These are phyloP conservation scores for Micromonas pusilla DNA, from an alignment of 139 green algal species.

Conservation along the genomic window DNA sequence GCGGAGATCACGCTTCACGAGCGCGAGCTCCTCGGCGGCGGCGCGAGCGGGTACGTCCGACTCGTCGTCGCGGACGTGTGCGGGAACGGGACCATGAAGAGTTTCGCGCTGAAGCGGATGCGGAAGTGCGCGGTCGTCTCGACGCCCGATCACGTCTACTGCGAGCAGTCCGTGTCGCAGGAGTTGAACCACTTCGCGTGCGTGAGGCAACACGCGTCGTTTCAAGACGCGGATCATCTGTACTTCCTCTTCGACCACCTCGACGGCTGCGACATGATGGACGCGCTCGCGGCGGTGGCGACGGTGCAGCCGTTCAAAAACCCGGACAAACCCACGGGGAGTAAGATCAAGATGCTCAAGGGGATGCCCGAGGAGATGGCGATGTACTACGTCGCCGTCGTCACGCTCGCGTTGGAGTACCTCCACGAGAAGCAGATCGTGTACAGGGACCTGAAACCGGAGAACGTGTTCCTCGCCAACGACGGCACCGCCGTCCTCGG, in stretches of 20 bases:
- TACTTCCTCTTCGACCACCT: constrained; percentile 96
- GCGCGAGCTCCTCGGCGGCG: not conserved
- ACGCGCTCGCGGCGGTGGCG: constrained; percentile 82
- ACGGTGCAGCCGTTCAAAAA: constrained; percentile 58
- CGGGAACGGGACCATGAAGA: constrained; percentile 39
- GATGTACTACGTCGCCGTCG: constrained; percentile 81
- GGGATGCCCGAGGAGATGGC: constrained; percentile 76
- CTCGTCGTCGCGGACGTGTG: not conserved
- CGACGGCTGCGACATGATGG: constrained; percentile 89
- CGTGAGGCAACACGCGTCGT: constrained; percentile 88
- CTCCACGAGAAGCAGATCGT: constrained; percentile 86
- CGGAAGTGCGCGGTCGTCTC: constrained; percentile 78
- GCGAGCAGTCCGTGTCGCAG: constrained; percentile 87
- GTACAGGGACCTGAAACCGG: constrained; percentile 94
- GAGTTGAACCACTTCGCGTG: constrained; percentile 90
- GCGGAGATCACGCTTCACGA: not conserved
- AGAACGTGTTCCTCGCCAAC: constrained; percentile 94
- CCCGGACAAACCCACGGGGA: constrained; percentile 14
- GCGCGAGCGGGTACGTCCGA: not conserved
- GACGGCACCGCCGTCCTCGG: constrained; percentile 85
- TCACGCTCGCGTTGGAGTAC: constrained; percentile 89
- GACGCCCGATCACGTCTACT: constrained; percentile 89
- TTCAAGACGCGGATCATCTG: constrained; percentile 51
- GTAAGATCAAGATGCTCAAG: constrained; percentile 43
- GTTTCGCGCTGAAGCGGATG: constrained; percentile 90